Evolutionary conservation across 371 early-diverging fungal genomes (phyloP).

Genomic region (Paraphysoderma sedebokerense): DNA sequence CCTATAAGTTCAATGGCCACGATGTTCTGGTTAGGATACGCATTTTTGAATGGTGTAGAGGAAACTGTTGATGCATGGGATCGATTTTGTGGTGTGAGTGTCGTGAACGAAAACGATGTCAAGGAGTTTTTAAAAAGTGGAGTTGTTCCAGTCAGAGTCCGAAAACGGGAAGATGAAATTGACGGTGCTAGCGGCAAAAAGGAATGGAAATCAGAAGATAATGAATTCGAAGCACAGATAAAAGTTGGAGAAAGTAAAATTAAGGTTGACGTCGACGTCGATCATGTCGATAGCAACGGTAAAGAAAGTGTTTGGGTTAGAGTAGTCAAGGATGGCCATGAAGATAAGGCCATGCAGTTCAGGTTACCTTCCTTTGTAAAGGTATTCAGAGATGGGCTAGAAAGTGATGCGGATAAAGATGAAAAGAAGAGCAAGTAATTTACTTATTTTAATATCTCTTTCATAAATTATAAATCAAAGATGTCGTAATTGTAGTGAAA

Average conservation of each 20-base stretch:
- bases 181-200: not conserved
- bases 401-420: no score
- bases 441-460: no score
- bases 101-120: not conserved
- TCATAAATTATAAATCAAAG: no score
- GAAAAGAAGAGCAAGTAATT: no score
- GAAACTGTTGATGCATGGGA: not conserved
- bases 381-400: no score
- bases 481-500: no score
- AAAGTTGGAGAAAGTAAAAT: not conserved
- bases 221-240: not conserved
- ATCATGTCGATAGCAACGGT: not conserved
- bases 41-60: not conserved
- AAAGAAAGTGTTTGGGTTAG: no score
- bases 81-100: not conserved
- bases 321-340: no score
- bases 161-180: not conserved
- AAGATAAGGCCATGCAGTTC: no score
- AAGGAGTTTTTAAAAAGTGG: not conserved
- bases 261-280: not conserved
- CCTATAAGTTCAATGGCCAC: not conserved
- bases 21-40: not conserved
- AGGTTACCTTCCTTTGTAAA: no score
- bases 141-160: not conserved
- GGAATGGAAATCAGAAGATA: not conserved